Percentiles rank a stretch among this genome's conserved stretches.
Conservation (phyloP, 176 grass and related monocot genomes). For the Urochloa ruziziensis region DNA sequence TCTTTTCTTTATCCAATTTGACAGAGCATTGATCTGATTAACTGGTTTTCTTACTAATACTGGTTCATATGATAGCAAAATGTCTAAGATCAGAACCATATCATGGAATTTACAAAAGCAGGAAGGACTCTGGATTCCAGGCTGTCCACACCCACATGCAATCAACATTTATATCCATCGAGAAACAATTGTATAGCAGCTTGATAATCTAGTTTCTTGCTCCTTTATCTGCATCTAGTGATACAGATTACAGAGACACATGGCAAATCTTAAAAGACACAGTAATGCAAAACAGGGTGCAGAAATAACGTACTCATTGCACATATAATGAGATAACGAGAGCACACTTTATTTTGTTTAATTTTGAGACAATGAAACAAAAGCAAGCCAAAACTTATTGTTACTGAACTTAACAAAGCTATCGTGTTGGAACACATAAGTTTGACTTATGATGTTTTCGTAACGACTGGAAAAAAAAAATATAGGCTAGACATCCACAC, state of each 20-base stretch:
- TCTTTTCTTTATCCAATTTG: not conserved
- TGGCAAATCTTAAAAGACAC: not conserved
- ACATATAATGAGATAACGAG: not conserved
- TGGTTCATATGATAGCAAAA: not conserved
- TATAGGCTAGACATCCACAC: not conserved
- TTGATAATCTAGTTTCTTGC: not conserved
- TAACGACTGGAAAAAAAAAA: not conserved
- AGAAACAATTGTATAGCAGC: no score
- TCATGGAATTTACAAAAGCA: not conserved
- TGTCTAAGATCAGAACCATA: not conserved
- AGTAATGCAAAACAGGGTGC: not conserved
- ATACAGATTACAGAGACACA: no score
- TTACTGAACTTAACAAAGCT: not conserved
- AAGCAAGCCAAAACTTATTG: not conserved
- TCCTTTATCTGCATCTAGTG: no score
- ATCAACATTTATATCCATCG: no score
- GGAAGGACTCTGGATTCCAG: not conserved
- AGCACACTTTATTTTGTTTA: not conserved
- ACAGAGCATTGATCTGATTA: not conserved
- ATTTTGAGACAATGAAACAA: not conserved
- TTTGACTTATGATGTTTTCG: not conserved
- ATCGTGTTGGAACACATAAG: not conserved
- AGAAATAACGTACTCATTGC: not conserved
- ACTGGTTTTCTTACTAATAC: not conserved
- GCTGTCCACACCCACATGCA: not conserved